Conservation (phyloP, 441 rosid species). For the Gossypium gossypioides region DNA sequence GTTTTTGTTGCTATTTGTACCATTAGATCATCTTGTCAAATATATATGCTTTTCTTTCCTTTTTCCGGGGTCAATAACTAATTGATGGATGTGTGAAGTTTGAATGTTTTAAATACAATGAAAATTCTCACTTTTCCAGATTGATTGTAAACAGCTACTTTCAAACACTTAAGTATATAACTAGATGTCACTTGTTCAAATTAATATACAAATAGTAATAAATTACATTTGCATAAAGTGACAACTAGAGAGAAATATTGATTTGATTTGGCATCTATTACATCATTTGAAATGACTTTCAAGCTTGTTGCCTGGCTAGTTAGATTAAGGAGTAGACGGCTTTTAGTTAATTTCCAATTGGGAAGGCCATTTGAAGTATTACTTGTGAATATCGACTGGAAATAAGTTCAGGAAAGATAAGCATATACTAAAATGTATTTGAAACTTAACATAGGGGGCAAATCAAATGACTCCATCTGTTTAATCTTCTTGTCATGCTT, state of each 20-base stretch:
- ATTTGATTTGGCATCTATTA: neutral
- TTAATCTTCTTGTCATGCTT: conserved; percentile 1
- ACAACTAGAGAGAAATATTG: neutral
- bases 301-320: neutral
- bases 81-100: neutral
- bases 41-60: neutral
- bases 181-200: neutral
- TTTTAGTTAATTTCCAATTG: neutral
- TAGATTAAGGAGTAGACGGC: neutral
- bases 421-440: neutral
- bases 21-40: neutral
- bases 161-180: neutral
- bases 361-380: neutral
- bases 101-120: neutral
- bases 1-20: neutral
- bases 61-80: neutral
- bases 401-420: neutral
- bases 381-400: neutral
- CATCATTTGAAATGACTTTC: neutral
- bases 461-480: neutral
- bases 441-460: neutral
- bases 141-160: neutral
- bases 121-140: neutral
- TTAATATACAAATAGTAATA: conserved; percentile 1
- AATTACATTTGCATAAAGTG: neutral